Percentiles rank a stretch among this genome's conserved stretches.
Conservation (phyloP, 2,329 filamentous ascomycete genomes). For the Penicillium freii region DNA sequence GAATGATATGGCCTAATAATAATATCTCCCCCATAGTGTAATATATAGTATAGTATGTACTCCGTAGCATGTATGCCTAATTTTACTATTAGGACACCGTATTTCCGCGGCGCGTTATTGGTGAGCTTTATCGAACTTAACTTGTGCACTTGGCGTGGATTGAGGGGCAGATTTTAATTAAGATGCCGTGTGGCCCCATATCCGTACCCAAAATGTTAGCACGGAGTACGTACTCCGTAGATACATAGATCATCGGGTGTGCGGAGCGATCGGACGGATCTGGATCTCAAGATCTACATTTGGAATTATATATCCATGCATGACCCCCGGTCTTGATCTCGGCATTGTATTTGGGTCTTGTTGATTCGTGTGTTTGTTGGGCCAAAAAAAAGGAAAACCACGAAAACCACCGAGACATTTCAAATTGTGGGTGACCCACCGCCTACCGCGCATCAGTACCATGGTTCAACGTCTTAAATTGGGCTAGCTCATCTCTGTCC, state of each 20-base stretch:
- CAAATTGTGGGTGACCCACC: slow-evolving; percentile 4
- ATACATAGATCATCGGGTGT: not conserved
- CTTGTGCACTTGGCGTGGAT: not conserved
- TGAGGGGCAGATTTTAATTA: not conserved
- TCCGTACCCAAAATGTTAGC: not conserved
- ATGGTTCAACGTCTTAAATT: slow-evolving; percentile 1
- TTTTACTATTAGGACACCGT: not conserved
- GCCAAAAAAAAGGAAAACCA: not conserved
- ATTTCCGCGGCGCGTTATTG: not conserved
- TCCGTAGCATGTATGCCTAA: not conserved
- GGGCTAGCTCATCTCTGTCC: not conserved
- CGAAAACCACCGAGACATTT: not conserved
- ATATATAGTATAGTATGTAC: not conserved
- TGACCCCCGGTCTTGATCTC: not conserved
- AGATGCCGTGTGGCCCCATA: not conserved
- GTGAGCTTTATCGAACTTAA: not conserved
- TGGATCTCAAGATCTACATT: not conserved
- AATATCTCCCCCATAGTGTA: not conserved
- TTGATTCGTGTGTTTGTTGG: not conserved
- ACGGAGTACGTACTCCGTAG: too few species aligned
- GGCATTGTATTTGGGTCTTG: not conserved
- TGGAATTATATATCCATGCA: not conserved
- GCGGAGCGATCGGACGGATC: not conserved
- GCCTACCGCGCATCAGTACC: not conserved
- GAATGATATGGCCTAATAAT: not conserved